phyloP scores from a whole-genome alignment of 768 basidiomycete genomes.

The Tylopilus sp. region DNA sequence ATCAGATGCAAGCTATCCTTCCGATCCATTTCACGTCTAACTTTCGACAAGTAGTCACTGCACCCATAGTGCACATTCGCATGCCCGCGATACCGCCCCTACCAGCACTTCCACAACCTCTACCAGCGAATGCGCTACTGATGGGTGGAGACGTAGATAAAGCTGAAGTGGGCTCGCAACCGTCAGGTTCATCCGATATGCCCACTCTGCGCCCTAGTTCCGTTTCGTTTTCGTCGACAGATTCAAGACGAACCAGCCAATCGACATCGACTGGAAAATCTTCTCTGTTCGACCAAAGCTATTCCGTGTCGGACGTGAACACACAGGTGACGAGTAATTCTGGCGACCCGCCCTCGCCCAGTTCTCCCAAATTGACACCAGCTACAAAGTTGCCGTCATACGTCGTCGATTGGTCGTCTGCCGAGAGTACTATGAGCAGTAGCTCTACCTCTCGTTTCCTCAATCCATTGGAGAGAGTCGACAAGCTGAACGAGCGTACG shows the following conservation, averaged over 20 bases:
- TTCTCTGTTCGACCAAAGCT: slow-evolving; percentile 29
- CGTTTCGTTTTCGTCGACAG: slow-evolving; percentile 50
- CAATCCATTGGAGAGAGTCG: slow-evolving; percentile 41
- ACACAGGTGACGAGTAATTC: slow-evolving; percentile 20
- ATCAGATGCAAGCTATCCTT: slow-evolving; percentile 48
- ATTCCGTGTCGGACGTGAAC: slow-evolving; percentile 26
- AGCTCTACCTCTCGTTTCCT: slow-evolving; percentile 33
- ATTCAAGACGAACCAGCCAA: slow-evolving; percentile 33
- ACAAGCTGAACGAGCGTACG: slow-evolving; percentile 51
- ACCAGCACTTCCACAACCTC: slow-evolving; percentile 39
- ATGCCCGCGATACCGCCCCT: slow-evolving; percentile 71
- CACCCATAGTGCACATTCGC: slow-evolving; percentile 59
- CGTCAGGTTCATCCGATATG: slow-evolving; percentile 10
- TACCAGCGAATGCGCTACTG: slow-evolving; percentile 25
- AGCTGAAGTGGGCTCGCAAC: slow-evolving; percentile 19
- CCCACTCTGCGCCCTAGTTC: slow-evolving; percentile 39
- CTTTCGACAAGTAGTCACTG: slow-evolving; percentile 61
- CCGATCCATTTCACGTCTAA: slow-evolving; percentile 70
- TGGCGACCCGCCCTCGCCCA: slow-evolving; percentile 21
- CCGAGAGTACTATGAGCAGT: slow-evolving; percentile 38
- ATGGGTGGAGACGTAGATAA: slow-evolving; percentile 27
- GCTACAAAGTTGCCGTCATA: slow-evolving; percentile 32
- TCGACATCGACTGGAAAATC: slow-evolving; percentile 34
- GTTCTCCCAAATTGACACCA: slow-evolving; percentile 7
- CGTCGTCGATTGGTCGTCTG: slow-evolving; percentile 45